Percentiles rank a stretch among this genome's conserved stretches.
Evolutionary conservation across 2,329 filamentous ascomycete genomes (phyloP).

Genomic region (Aphanoascus verrucosus): DNA sequence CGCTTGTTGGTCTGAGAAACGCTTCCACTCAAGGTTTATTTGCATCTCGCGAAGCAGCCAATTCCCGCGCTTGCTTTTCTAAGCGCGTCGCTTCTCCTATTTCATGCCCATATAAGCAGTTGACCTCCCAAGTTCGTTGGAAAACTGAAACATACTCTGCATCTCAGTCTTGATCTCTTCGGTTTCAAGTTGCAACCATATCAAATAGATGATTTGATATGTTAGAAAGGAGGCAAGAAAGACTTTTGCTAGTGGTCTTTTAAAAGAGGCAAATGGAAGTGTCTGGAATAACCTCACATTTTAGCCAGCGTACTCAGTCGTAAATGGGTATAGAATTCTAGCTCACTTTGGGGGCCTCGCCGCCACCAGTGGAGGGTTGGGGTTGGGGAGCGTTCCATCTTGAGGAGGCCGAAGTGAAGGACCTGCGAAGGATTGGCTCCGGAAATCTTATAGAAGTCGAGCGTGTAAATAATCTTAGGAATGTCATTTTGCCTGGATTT

Average conservation of each 20-base stretch:
- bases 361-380: not conserved
- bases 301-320: not conserved
- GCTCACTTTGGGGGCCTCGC: constrained; percentile 3
- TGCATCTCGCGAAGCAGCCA: constrained; percentile 20
- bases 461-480: constrained; percentile 3
- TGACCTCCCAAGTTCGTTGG: not conserved
- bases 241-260: constrained; percentile 38
- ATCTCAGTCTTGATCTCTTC: constrained; percentile 36
- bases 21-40: constrained; percentile 15
- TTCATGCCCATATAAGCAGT: not conserved
- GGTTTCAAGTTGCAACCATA: constrained; percentile 39
- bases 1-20: not conserved
- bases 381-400: constrained; percentile 2
- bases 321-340: not conserved
- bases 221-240: constrained; percentile 40
- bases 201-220: constrained; percentile 40
- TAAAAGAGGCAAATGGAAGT: constrained; percentile 30
- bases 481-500: not conserved
- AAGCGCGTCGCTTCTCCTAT: constrained; percentile 12
- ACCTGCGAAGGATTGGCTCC: not conserved
- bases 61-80: constrained; percentile 14
- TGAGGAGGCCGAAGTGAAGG: not conserved
- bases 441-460: not conserved
- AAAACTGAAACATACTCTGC: constrained; percentile 27
- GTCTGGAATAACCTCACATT: not conserved